A percentile compares a stretch with the other conserved stretches of the same genome.
Evolutionary conservation across 805 yeast genomes (phyloP).

Genomic region (Candida nonsorbophila): DNA sequence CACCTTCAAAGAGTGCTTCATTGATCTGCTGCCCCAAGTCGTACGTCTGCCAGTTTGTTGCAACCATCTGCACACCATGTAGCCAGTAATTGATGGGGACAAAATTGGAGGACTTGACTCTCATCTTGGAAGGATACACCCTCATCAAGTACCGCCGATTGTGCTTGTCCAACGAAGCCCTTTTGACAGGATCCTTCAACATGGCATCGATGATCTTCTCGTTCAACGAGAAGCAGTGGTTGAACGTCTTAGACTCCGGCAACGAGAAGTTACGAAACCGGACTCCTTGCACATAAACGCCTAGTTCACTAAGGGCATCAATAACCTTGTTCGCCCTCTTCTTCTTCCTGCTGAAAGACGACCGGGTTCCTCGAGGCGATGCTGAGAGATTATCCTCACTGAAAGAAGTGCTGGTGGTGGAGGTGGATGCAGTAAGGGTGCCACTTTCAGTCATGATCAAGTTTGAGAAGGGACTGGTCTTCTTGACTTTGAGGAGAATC

Average conservation of each 20-base stretch:
- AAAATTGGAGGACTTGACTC: constrained; percentile 78
- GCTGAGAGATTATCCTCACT: constrained; percentile 31
- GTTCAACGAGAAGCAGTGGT: constrained; percentile 83
- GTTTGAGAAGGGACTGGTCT: constrained; percentile 25
- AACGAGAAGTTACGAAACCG: constrained; percentile 78
- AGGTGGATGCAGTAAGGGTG: constrained; percentile 10
- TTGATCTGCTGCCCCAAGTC: constrained; percentile 88
- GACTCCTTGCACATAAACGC: constrained; percentile 68
- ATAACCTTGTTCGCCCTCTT: constrained; percentile 17
- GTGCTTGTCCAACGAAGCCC: constrained; percentile 62
- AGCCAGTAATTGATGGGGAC: constrained; percentile 78
- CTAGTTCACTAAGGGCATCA: constrained; percentile 52
- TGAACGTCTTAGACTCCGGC: constrained; percentile 75
- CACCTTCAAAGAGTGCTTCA: constrained; percentile 69
- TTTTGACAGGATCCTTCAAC: constrained; percentile 55
- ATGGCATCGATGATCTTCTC: constrained; percentile 65
- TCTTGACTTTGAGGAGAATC: constrained; percentile 75
- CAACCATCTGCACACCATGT: constrained; percentile 89
- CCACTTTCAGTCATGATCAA: constrained; percentile 16
- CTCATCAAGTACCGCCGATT: constrained; percentile 73
- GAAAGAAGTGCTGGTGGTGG: constrained; percentile 29
- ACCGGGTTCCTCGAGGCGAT: constrained; percentile 4
- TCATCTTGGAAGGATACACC: constrained; percentile 76
- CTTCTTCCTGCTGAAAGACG: constrained; percentile 18
- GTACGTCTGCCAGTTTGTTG: constrained; percentile 93